Conservation (phyloP, 2,329 filamentous ascomycete genomes). For the Monosporascus sp. region DNA sequence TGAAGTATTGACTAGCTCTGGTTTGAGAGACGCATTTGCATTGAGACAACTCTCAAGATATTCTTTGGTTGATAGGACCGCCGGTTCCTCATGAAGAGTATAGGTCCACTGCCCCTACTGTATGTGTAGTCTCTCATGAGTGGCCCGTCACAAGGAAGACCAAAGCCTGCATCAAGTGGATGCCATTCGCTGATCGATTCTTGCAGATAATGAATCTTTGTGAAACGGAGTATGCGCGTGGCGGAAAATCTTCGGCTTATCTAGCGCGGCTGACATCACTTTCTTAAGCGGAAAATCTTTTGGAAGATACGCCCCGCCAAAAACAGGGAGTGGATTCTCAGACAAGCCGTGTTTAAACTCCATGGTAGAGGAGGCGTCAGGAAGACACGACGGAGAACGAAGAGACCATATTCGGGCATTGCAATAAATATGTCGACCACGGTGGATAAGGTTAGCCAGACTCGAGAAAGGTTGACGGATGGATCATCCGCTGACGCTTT, state of each 20-base stretch:
- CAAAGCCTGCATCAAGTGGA: too few relatives aligned
- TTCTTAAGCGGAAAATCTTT: not conserved
- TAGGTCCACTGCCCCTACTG: too few relatives aligned
- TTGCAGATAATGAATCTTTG: not conserved
- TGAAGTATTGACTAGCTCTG: too few relatives aligned
- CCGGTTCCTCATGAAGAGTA: too few relatives aligned
- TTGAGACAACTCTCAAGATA: too few relatives aligned
- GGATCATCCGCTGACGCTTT: conserved; percentile 26
- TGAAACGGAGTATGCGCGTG: not conserved
- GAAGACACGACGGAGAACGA: not conserved
- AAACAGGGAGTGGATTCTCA: not conserved
- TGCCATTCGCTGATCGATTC: not conserved
- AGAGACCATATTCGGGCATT: conserved; percentile 1
- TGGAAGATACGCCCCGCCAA: not conserved
- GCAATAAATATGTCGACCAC: conserved; percentile 81
- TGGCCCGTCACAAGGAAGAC: too few relatives aligned
- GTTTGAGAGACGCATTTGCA: too few relatives aligned
- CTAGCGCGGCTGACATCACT: not conserved
- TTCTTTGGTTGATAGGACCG: too few relatives aligned
- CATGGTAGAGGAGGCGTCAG: not conserved
- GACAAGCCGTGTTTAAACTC: not conserved
- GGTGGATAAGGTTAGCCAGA: conserved; percentile 75
- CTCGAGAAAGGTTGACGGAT: conserved; percentile 7
- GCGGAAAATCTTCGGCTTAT: not conserved
- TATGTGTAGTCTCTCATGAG: too few relatives aligned